These are phyloP conservation scores for Singerocomus inundabilis DNA, from an alignment of 1,284 basidiomycete genomes.

Conservation along the genomic window DNA sequence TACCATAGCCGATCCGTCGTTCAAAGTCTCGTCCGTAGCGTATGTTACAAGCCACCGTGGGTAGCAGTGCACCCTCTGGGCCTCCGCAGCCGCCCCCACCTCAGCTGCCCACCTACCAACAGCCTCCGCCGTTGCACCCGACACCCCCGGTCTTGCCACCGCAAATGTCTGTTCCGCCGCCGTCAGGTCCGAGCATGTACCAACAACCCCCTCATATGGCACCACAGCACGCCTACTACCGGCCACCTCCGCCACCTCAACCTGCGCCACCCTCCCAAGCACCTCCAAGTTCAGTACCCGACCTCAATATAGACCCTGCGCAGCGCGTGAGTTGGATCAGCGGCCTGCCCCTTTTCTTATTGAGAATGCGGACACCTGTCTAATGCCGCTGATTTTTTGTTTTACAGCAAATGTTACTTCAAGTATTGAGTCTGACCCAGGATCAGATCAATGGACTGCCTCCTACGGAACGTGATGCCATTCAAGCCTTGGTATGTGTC, in stretches of 20 bases:
- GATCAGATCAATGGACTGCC: slow-evolving; percentile 88
- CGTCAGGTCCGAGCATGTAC: slow-evolving; percentile 34
- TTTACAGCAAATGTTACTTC: slow-evolving; percentile 73
- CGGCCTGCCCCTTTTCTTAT: neutral
- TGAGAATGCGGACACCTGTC: neutral
- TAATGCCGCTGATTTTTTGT: neutral
- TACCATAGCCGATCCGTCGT: slow-evolving; percentile 15
- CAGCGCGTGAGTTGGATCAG: slow-evolving; percentile 29
- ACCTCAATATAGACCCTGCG: slow-evolving; percentile 34
- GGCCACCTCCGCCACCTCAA: slow-evolving; percentile 36
- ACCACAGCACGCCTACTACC: slow-evolving; percentile 47
- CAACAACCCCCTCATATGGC: slow-evolving; percentile 42
- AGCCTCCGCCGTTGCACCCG: slow-evolving; percentile 37
- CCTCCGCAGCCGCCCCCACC: slow-evolving; percentile 36
- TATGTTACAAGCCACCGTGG: slow-evolving; percentile 33
- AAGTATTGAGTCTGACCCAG: slow-evolving; percentile 82
- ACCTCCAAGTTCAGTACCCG: slow-evolving; percentile 30
- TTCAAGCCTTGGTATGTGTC: slow-evolving; percentile 74
- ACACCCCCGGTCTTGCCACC: slow-evolving; percentile 37
- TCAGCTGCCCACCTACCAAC: slow-evolving; percentile 33
- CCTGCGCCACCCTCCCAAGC: slow-evolving; percentile 30
- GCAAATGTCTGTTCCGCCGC: slow-evolving; percentile 33
- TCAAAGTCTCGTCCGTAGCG: slow-evolving; percentile 28
- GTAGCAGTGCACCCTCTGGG: slow-evolving; percentile 18
- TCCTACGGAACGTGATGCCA: slow-evolving; percentile 80